A percentile compares a stretch with the other conserved stretches of the same genome.
Evolutionary conservation across 2,329 filamentous ascomycete genomes (phyloP).

Genomic region (Truncatella angustata): DNA sequence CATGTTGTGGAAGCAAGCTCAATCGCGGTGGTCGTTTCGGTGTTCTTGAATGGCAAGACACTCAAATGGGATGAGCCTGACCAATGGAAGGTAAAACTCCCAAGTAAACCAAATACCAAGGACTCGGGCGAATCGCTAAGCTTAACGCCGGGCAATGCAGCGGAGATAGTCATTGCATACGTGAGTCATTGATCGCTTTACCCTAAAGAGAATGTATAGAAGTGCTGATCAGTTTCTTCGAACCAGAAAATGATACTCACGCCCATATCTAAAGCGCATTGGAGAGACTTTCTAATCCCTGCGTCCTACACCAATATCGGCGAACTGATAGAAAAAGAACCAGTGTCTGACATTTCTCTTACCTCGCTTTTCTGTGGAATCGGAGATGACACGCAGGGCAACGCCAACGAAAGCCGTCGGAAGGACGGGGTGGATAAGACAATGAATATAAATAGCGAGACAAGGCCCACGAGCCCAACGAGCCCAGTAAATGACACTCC

Average conservation of each 20-base stretch:
- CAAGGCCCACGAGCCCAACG: too few species aligned
- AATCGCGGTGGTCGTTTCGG: slow-evolving; percentile 3
- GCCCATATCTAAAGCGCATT: neutral
- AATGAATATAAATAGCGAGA: too few species aligned
- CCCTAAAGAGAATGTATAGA: too few species aligned
- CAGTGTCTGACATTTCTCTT: neutral
- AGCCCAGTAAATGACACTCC: too few species aligned
- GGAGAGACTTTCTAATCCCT: slow-evolving; percentile 7
- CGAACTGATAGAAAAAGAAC: neutral
- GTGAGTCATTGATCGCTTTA: neutral
- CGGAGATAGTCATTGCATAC: slow-evolving; percentile 3
- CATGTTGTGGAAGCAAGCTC: too few species aligned
- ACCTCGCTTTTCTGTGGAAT: neutral
- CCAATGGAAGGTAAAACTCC: neutral
- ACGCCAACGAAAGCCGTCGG: neutral
- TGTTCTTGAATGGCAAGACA: slow-evolving; percentile 6
- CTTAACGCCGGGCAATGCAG: neutral
- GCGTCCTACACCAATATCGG: neutral
- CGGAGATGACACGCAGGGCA: neutral
- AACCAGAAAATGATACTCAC: slow-evolving; percentile 1
- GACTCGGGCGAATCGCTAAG: neutral
- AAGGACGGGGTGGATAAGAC: neutral
- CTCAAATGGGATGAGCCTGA: neutral
- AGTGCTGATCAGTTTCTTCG: neutral
- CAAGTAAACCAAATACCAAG: neutral